Evolutionary conservation across 768 basidiomycete species (phyloP), one percentile per base, ranked within the genome.

Genomic region (Podaxis pistillaris): DNA sequence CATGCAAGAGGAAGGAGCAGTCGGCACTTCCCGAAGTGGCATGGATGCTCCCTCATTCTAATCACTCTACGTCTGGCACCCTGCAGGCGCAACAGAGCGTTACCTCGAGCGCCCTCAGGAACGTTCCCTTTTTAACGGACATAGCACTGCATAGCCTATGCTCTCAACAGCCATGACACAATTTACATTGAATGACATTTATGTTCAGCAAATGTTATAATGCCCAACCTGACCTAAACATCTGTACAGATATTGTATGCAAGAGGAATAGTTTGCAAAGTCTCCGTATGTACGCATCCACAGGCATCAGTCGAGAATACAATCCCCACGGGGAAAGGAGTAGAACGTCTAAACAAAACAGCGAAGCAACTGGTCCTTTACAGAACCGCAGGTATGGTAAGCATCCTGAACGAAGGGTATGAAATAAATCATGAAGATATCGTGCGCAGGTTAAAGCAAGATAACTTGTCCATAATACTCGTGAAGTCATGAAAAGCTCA

Each of bases 11-110:
- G 54, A 55, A 50, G 60, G 52, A 56, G 63, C 46, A 47, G 13
- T 64, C 58, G 58, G 60, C 59, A 60, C 50, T 59, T 61, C 49
- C 63, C 65, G 55, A 64, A 64, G 44, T 56, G 65, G 62, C 62
- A 59, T 13, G 40, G 13, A 30, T 30, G 28, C 28, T 30, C 28
- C 28, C 28, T 30, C 28, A 6, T n/a, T 44, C 41, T 44, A 46
- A 46, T 19, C 44, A 46, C 44, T 46, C 15, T 46, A 17, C 44
- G 17, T 19, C 19, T 46, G 17, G 44, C 44, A 46, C n/a, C 44
- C 44, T 17, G 30, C 37, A 12, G 17, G 33, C 22, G 28, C 46
- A 26, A 58, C 17, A 46, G 15, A 15, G n/a, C 17, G 19, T 46
- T n/a, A 5, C 44, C 44, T 46, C n/a, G 19, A 17, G 44, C 44